Evolutionary conservation across 257 asterid genomes (phyloP).

Genomic region (Fraxinus excelsior): DNA sequence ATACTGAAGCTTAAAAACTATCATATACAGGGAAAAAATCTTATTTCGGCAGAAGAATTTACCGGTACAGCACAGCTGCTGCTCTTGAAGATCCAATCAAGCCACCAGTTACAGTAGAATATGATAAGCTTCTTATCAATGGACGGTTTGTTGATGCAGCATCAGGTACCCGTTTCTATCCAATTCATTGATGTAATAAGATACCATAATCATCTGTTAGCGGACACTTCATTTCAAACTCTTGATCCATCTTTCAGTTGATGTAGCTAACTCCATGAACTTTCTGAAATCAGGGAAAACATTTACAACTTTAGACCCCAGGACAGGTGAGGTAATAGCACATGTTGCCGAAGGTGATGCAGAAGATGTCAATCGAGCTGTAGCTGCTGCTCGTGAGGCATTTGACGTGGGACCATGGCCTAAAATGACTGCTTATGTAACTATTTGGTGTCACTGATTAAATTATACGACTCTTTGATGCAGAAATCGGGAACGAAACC

Average conservation of each 20-base stretch:
- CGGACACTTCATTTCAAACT: background rate
- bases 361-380: conserved; percentile 86
- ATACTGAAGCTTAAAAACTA: background rate
- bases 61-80: conserved; percentile 66
- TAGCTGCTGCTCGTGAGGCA: conserved; percentile 89
- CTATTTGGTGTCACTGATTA: background rate
- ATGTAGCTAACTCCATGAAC: conserved; percentile 18
- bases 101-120: conserved; percentile 68
- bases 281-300: conserved; percentile 64
- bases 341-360: conserved; percentile 90
- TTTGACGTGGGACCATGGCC: conserved; percentile 99
- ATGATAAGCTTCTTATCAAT: conserved; percentile 81
- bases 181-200: background rate
- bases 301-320: conserved; percentile 83
- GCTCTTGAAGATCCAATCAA: conserved; percentile 75
- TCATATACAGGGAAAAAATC: conserved; percentile 53
- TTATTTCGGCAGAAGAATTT: conserved; percentile 41
- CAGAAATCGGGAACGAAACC: background rate
- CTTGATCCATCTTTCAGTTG: background rate
- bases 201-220: background rate
- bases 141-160: conserved; percentile 89
- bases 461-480: conserved; percentile 1
- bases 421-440: conserved; percentile 86
- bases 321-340: conserved; percentile 88
- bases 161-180: conserved; percentile 50